phyloP scores from a whole-genome alignment of 148 eudicot species.

The Persicaria tinctoria region DNA sequence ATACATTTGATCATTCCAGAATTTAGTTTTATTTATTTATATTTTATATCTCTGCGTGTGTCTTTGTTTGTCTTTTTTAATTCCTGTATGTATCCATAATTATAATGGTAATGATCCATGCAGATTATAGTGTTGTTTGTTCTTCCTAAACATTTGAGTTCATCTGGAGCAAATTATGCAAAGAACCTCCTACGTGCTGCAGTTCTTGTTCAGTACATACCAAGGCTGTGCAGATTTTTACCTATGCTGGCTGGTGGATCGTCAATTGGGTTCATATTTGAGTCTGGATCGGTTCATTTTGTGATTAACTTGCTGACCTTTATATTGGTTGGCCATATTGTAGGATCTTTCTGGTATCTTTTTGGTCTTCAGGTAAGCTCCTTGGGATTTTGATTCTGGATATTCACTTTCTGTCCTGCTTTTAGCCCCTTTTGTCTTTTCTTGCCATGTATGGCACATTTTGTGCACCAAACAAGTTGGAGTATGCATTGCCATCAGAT shows the following conservation, averaged over 20 bases:
- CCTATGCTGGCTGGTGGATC: constrained; percentile 63
- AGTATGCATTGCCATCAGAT: background rate
- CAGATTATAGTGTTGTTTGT: constrained; percentile 53
- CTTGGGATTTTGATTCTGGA: background rate
- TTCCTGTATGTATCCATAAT: background rate
- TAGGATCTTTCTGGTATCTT: constrained; percentile 85
- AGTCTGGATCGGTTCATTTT: constrained; percentile 77
- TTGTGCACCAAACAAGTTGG: background rate
- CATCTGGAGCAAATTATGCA: constrained; percentile 57
- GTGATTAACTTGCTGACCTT: constrained; percentile 71
- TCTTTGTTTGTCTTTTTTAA: background rate
- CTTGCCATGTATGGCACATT: background rate
- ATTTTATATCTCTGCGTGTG: background rate
- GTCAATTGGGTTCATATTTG: constrained; percentile 59
- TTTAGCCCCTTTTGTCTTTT: background rate
- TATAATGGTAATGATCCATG: constrained; percentile 11
- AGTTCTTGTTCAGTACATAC: constrained; percentile 64
- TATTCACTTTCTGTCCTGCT: background rate
- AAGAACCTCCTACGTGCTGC: constrained; percentile 61
- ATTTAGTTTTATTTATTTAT: too few relatives aligned
- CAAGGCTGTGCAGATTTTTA: constrained; percentile 56
- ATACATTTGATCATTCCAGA: background rate
- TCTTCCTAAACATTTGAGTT: constrained; percentile 32
- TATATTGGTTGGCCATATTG: constrained; percentile 66
- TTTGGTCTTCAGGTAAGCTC: constrained; percentile 63